Evolutionary conservation across 1,139 yeast genomes (phyloP).

Genomic region (Debaryomyces fabryi): DNA sequence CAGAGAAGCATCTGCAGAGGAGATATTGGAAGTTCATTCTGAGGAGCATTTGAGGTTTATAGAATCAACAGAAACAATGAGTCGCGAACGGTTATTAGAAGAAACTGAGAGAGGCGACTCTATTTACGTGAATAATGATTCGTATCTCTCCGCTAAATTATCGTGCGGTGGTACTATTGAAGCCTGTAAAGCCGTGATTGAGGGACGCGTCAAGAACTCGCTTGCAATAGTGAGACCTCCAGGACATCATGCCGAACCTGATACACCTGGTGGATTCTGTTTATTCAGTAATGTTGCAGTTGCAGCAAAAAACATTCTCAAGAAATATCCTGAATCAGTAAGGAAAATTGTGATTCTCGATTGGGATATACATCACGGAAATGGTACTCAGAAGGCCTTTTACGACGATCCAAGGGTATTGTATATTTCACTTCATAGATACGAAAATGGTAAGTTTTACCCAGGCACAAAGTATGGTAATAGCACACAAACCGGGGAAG

Average conservation of each 20-base stretch:
- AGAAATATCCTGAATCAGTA: slow-evolving; percentile 85
- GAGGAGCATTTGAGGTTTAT: slow-evolving; percentile 77
- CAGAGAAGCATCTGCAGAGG: slow-evolving; percentile 85
- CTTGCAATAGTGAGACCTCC: slow-evolving; percentile 97
- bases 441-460: slow-evolving; percentile 88
- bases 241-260: slow-evolving; percentile 99
- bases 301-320: slow-evolving; percentile 85
- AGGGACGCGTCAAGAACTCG: slow-evolving; percentile 88
- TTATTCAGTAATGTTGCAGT: slow-evolving; percentile 96
- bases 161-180: slow-evolving; percentile 98
- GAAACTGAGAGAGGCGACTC: slow-evolving; percentile 95
- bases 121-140: slow-evolving; percentile 91
- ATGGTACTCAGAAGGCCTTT: slow-evolving; percentile 95
- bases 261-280: slow-evolving; percentile 96
- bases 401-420: slow-evolving; percentile 86
- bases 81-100: slow-evolving; percentile 72
- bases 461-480: slow-evolving; percentile 91
- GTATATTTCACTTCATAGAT: slow-evolving; percentile 88
- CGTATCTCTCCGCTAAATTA: slow-evolving; percentile 81
- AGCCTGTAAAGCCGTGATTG: slow-evolving; percentile 94
- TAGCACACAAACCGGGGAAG: slow-evolving; percentile 79
- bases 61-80: slow-evolving; percentile 76
- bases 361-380: slow-evolving; percentile 99
- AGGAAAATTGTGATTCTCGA: slow-evolving; percentile 82
- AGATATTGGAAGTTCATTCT: slow-evolving; percentile 84